Base-by-base conservation (phyloP, 352 stramenopile genomes). In the Globisporangium yorkense region DNA sequence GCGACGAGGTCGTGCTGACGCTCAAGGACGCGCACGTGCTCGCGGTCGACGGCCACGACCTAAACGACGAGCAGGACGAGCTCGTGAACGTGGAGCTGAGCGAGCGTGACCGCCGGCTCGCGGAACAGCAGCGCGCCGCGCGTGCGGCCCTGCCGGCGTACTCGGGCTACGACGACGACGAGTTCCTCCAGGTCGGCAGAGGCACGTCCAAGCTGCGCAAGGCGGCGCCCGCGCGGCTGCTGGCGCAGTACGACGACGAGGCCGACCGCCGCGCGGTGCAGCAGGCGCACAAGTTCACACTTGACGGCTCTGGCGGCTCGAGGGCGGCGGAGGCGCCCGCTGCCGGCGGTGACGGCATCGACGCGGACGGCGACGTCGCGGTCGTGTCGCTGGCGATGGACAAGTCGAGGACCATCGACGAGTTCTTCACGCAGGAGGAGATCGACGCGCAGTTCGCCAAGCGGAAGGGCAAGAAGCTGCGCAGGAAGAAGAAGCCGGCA, bases 111-210 rank as follows among this genome's bases (percentile, higher is more conserved):
- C 68, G 70, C 20, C 74, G 69, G 15, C 27, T 64, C 3, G 75
- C 75, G 0, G 63, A 73, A 13, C 69, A 94, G 51, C 61, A 72
- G 29, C 69, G 70, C 13, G 65, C 69, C 0, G 73, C 79, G 40
- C 67, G 82, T 4, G 74, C 82, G 1, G 37, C 52, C 0, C 79
- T 91, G 66, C 87, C 87, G 0, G 80, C 95, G 50, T 99, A 99
- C 77, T 85, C 87, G 12, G 96, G 89, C 0, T 97, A 94, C 63
- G 96, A 99, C 68, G 96, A 99, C 70, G 95, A 98, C 59, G 96
- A 99, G 71, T 99, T 98, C 69, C 79, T 98, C 60, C 77, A 92
- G 56, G 72, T 92, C 59, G 74, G 80, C n/a, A 64, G 62, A 24
- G 21, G 21, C 21, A 24, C 21, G 21, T 24, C 21, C 21, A 24